Evolutionary conservation across 2,329 filamentous ascomycete species (phyloP), one percentile per base, ranked within the genome.

Genomic region (Apiospora aurea): DNA sequence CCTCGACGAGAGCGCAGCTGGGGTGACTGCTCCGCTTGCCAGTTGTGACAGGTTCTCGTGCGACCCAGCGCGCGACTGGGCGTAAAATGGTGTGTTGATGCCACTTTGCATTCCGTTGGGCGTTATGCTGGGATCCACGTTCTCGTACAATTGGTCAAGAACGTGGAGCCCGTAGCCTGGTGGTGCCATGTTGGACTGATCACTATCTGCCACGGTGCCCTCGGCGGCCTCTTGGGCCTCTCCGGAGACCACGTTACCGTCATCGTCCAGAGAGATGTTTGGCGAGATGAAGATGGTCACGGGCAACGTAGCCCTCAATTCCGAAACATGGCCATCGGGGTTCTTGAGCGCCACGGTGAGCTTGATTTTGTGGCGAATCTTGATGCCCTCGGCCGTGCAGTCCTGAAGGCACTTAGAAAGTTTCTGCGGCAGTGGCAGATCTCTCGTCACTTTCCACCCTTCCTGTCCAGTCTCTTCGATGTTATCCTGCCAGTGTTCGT

Each of bases 201-300:
- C 87, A 53, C 86, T 85, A 64, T 88, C 85, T 13, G 84, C 84
- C 46, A 83, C 44, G 24, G 69, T 71, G 47, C 72, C 70, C 67
- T 76, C 75, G 81, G 73, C 85, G 80, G 76, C 86, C 82, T 72
- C 85, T 80, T 79, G 85, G 76, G 88, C 86, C n/a, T 85, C 85
- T 78, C 90, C 88, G 70, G 88, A 87, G 70, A 94, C 85, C 2
- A 98, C 87, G 77, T 93, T 92, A 77, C 97, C 96, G 73, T 96
- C 90, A 70, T 97, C 94, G 77, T 96, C 94, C 49, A 98, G 89
- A 0, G 94, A 93, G 77, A 97, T 91, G 79, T 96, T 96, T 0
- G 96, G 96, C 6, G 96, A 99, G 76, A 98, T 98, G 83, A 97
- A 98, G 51, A 99, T 92, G 71, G 94, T 94, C 21, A 98, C 89